Evolutionary conservation across 768 basidiomycete species (phyloP), one percentile per base, ranked within the genome.

Genomic region (Tricholoma furcatifolium): DNA sequence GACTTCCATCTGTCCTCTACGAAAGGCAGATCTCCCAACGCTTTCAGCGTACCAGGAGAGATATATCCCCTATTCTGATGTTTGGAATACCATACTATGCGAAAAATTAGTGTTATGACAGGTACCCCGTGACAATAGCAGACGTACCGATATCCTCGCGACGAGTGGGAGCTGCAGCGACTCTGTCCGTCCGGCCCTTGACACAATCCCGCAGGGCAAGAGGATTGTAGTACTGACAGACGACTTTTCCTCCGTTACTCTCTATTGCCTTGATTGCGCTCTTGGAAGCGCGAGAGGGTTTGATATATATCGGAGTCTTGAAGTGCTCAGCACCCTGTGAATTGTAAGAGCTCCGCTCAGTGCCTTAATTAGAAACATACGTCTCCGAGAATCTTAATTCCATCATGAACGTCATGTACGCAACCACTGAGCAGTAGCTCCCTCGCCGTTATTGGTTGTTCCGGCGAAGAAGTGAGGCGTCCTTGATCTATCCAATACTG

Each of bases 401-500:
- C 97, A 57, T 93, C 90, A 60, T 91, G 85, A 2, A 85, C 87
- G 49, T 92, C 79, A 68, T 98, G 95, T 12, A 98, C 74, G 60
- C 92, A 92, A 0, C 93, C 89, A 57, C 91, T 93, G 51, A 85
- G 68, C n/a, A 95, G 73, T 23, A 98, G 71, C 56, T 93, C 88
- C 31, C 79, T 82, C 38, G 92, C 92, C 18, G 93, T 97, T 48
- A 99, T 98, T 4, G 93, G 90, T 39, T 83, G 78, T 47, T 87
- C 84, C 11, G 84, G 85, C 0, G 88, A 83, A 1, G 89, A 92
- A 31, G 80, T 74, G 43, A 98, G 73, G 42, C 91, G 83, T 4
- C 91, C 91, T 64, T 86, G 81, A 61, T 91, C 84, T 65, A 99
- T 85, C 91, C 92, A 98, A 65, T 87, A 75, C 60, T 96, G 93